These are phyloP conservation scores for Planoprotostelium fungivorum DNA, from an alignment of 78 protist genomes.

Conservation along the genomic window DNA sequence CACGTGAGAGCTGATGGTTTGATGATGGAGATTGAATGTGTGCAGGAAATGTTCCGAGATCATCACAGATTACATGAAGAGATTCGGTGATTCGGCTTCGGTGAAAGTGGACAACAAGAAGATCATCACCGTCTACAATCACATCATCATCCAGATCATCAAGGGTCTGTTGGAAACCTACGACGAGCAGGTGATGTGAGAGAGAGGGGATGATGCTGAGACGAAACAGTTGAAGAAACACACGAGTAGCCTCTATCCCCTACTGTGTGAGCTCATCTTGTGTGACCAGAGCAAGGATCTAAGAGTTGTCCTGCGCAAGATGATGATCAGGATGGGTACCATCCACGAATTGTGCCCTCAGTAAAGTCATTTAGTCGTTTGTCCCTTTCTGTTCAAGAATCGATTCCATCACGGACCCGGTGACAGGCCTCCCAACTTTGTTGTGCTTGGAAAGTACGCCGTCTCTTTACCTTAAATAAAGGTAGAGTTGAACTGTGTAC, in stretches of 20 bases:
- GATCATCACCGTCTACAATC: not conserved
- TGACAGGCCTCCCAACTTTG: not conserved
- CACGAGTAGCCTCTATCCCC: not conserved
- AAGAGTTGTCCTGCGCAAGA: not conserved
- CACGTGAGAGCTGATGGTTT: not conserved
- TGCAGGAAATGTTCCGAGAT: not conserved
- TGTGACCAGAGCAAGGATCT: not conserved
- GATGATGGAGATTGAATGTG: not conserved
- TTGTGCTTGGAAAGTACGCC: constrained; percentile 4
- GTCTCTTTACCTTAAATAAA: too few relatives aligned
- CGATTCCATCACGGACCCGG: too few relatives aligned
- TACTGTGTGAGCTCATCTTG: not conserved
- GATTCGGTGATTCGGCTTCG: not conserved
- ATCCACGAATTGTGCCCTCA: not conserved
- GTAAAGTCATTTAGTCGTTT: too few relatives aligned
- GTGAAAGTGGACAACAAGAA: not conserved
- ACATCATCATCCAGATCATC: not conserved
- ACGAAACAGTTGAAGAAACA: not conserved
- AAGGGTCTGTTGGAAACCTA: not conserved
- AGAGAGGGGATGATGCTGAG: not conserved
- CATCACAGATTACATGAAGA: not conserved
- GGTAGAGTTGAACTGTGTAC: too few relatives aligned
- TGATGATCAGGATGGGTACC: not conserved
- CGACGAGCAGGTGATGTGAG: not conserved
- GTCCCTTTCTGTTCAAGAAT: too few relatives aligned